Conservation (phyloP, 164 flowering plant species). For the Vitis riparia region DNA sequence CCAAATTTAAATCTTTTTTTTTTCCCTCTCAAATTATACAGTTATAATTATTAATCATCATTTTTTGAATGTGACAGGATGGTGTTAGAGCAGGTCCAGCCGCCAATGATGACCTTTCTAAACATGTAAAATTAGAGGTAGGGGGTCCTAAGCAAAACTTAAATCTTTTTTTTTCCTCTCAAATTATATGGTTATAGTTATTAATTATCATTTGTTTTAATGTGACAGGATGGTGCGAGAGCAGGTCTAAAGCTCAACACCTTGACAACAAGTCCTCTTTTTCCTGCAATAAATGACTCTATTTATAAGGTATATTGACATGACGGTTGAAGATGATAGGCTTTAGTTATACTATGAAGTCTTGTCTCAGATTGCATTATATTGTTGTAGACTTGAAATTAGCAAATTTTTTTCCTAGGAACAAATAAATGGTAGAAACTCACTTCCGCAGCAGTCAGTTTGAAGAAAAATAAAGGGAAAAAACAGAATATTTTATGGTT, state of each 20-base stretch:
- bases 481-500: too few species aligned
- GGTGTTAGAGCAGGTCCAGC: slow-evolving; percentile 20
- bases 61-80: slow-evolving; percentile 32
- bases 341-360: background rate
- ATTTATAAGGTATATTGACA: slow-evolving; percentile 54
- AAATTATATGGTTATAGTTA: background rate
- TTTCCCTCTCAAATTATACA: background rate
- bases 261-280: slow-evolving; percentile 23
- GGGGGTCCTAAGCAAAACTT: background rate
- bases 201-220: background rate
- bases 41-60: background rate
- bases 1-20: background rate
- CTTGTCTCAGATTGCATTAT: background rate
- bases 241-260: slow-evolving; percentile 15
- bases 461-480: too few species aligned
- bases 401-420: too few species aligned
- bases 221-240: slow-evolving; percentile 38
- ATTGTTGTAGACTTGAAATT: background rate
- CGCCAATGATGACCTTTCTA: slow-evolving; percentile 27
- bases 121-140: slow-evolving; percentile 43
- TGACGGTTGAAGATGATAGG: background rate
- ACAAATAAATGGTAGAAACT: too few species aligned
- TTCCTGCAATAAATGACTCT: slow-evolving; percentile 45
- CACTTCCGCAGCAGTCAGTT: too few species aligned
- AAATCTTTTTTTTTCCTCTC: background rate